Base-by-base conservation (phyloP, 2,329 filamentous ascomycete genomes). In the Hirsutella minnesotensis region DNA sequence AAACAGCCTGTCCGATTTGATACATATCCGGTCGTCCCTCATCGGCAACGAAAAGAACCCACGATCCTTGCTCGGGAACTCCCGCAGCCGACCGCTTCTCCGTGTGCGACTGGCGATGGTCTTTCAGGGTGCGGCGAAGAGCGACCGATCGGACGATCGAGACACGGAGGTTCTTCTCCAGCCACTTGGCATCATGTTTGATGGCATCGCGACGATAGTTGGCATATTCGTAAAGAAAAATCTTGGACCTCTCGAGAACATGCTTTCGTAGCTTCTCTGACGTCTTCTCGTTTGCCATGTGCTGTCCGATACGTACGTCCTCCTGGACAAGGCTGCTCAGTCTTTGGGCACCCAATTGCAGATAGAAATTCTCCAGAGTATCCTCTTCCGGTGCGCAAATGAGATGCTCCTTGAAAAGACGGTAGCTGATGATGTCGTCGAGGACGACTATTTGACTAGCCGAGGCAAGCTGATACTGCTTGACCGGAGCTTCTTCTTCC, bases 321-420 rank as follows among this genome's bases (percentile, higher is more conserved):
- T 90, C 82, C 52, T 87, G 79, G 12, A 96, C 83, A 16, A 90
- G 73, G 43, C 73, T 76, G 48, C 85, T 87, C 18, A 98, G 70
- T 43, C 77, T 78, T 37, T 80, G 75, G 3, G 87, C 83, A 2
- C 92, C 92, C 3, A 98, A 78, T 8, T 80, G 73, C 30, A 78
- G 63, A 60, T 98, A 98, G 49, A 98, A 90, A 1, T 75, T 73
- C 57, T 98, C 92, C 1, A 98, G 68, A 0, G 66, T 59, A 48
- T 96, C 92, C 56, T 98, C 92, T 58, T 95, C 86, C 0, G 92
- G 94, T 0, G 89, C 88, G 47, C 84, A 88, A 22, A 94, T 73
- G 24, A 98, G 70, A 48, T 79, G 77, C 41, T 87, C 78, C 56
- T 89, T 90, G 69, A 98, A 98, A 2, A 92, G 70, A 29, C 83